Percentiles rank a stretch among this genome's conserved stretches.
These are phyloP conservation scores for Irpex rosettiformis DNA, from an alignment of 1,284 basidiomycete genomes.

Conservation along the genomic window DNA sequence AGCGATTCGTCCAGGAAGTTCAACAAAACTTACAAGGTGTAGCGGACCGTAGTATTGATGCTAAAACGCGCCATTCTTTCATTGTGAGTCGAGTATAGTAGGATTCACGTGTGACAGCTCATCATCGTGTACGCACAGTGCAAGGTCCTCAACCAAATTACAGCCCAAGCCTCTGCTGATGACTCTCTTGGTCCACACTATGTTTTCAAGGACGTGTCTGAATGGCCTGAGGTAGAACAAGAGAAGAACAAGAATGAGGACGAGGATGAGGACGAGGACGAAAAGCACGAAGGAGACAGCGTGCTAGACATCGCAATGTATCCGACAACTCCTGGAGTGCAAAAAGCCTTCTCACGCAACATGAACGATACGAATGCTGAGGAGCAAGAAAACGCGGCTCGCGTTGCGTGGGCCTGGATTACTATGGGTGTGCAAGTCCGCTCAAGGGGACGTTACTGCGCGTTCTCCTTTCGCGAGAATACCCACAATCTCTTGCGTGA, in stretches of 20 bases:
- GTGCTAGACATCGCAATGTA: neutral
- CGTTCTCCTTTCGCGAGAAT: neutral
- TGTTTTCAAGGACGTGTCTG: neutral
- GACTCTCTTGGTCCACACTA: too few relatives aligned
- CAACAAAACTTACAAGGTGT: too few relatives aligned
- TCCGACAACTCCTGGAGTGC: neutral
- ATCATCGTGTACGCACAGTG: too few relatives aligned
- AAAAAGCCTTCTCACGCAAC: neutral
- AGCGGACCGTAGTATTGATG: too few relatives aligned
- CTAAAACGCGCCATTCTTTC: too few relatives aligned
- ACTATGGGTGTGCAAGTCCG: neutral
- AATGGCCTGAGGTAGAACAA: neutral
- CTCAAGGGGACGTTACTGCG: neutral
- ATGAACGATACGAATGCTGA: neutral
- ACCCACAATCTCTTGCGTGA: neutral
- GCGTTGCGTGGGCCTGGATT: slow-evolving; percentile 3
- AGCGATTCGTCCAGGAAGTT: too few relatives aligned
- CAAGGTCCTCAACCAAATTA: too few relatives aligned
- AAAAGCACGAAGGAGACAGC: neutral
- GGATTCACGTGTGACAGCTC: too few relatives aligned
- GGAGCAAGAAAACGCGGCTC: neutral
- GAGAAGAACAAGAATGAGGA: too few relatives aligned
- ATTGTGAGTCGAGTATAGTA: too few relatives aligned
- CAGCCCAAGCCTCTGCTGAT: too few relatives aligned
- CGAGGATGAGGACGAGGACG: too few relatives aligned